phyloP scores from a whole-genome alignment of 805 yeast species.

The Starmera caribaea region DNA sequence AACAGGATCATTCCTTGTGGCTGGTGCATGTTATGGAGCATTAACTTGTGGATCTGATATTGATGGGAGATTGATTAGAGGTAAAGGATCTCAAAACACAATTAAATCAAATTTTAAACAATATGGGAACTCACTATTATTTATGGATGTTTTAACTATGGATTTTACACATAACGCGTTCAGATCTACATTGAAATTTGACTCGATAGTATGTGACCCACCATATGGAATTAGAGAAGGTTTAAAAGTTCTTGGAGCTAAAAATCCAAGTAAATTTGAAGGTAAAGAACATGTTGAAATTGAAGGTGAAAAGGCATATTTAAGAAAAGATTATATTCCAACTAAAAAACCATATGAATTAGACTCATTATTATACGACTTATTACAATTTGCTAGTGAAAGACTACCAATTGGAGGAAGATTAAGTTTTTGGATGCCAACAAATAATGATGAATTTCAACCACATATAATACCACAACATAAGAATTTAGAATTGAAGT shows the following conservation, averaged over 20 bases:
- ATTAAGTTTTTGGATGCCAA: constrained; percentile 95
- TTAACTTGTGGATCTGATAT: constrained; percentile 81
- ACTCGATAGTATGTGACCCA: constrained; percentile 89
- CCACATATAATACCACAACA: constrained; percentile 73
- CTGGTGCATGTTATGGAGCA: constrained; percentile 82
- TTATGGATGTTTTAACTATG: constrained; percentile 77
- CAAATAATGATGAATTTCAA: constrained; percentile 77
- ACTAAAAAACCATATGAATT: constrained; percentile 88
- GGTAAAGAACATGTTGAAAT: constrained; percentile 71
- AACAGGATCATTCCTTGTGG: constrained; percentile 87
- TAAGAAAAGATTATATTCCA: constrained; percentile 76
- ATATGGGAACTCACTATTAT: constrained; percentile 47
- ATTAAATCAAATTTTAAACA: constrained; percentile 64
- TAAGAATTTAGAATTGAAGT: constrained; percentile 55
- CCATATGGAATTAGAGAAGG: constrained; percentile 98
- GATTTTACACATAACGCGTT: constrained; percentile 91
- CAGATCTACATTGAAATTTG: constrained; percentile 50
- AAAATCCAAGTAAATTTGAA: constrained; percentile 51
- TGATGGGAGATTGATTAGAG: constrained; percentile 71
- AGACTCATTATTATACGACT: constrained; percentile 67
- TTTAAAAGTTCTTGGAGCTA: constrained; percentile 83
- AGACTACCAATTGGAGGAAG: constrained; percentile 71
- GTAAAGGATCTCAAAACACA: constrained; percentile 44
- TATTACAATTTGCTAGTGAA: constrained; percentile 61
- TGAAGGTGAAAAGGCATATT: constrained; percentile 69